phyloP scores from a whole-genome alignment of 805 yeast species.

The Hemisphaericaspora nanyangensis region DNA sequence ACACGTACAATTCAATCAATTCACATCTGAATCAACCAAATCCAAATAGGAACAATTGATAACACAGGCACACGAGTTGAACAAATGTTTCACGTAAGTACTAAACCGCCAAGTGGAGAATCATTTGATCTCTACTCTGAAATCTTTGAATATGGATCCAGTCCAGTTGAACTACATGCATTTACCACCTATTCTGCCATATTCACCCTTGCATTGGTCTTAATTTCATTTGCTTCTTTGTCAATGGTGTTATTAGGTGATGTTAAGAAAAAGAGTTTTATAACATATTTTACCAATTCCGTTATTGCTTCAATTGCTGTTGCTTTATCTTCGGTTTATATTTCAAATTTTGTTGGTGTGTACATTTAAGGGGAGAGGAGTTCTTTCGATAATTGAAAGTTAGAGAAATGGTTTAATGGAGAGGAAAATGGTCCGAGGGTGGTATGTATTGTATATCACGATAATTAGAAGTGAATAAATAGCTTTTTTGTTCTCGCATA shows the following conservation, averaged over 20 bases:
- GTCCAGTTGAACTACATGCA: slow-evolving; percentile 19
- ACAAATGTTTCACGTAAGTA: slow-evolving; percentile 8
- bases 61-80: no score
- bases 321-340: slow-evolving; percentile 34
- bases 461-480: no score
- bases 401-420: no score
- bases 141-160: slow-evolving; percentile 17
- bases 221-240: slow-evolving; percentile 27
- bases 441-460: no score
- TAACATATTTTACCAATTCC: slow-evolving; percentile 25
- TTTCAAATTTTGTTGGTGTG: slow-evolving; percentile 42
- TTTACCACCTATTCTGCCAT: slow-evolving; percentile 15
- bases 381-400: background rate
- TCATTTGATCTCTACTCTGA: slow-evolving; percentile 23
- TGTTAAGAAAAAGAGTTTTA: slow-evolving; percentile 20
- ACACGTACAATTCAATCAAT: no score
- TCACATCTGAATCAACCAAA: no score
- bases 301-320: slow-evolving; percentile 34
- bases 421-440: no score
- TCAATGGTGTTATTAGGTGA: slow-evolving; percentile 27
- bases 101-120: slow-evolving; percentile 17
- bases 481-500: no score
- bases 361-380: slow-evolving; percentile 36
- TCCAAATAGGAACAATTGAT: no score
- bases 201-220: slow-evolving; percentile 18